Base-by-base conservation (phyloP, 2,329 filamentous ascomycete genomes). In the Colletotrichum liriopes region DNA sequence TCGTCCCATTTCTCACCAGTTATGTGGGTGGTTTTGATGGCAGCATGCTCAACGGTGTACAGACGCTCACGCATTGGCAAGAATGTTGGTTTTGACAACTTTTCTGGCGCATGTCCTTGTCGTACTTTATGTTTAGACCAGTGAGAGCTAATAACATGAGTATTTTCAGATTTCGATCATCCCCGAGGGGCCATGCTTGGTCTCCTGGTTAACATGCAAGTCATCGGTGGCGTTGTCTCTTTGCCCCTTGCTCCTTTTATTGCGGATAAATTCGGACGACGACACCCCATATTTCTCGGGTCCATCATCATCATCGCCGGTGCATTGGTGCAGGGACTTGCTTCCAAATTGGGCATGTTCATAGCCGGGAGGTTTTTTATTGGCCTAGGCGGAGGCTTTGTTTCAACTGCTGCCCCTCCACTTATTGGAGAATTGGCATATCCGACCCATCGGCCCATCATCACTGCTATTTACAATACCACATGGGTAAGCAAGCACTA, bases 221-320 rank as follows among this genome's bases (percentile, higher is more conserved):
- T 65, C 16, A 73, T 49, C 29, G 66, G 64, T 23, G 75, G 75
- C 52, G 62, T 71, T 8, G 52, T 84, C 14, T 77, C 78, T 0
- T 67, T 83, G 1, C 79, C 80, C 37, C 74, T 83, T 18, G 79
- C 82, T 14, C 79, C 81, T 4, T 79, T 77, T 18, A 67, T 83
- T 14, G 81, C 81, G 26, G 79, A 81, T 29, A 67, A 69, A 41
- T 75, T 78, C 6, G 79, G 79, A 1, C 67, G 79, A 16, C 71
- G 78, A 0, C 74, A 71, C 1, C 78, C 79, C 0, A 81, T 81
- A 9, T 73, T 73, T 3, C 73, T 73, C 1, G 79, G 79, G 1
- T 77, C 77, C 1, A 20, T 78, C 2, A 64, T 79, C 0, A 79
- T 81, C 14, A 78, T 81, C 7, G 26, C 78, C 7, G 80, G 79